Evolutionary conservation across 2,329 filamentous ascomycete species (phyloP).

Genomic region (Aspergillus carbonarius): DNA sequence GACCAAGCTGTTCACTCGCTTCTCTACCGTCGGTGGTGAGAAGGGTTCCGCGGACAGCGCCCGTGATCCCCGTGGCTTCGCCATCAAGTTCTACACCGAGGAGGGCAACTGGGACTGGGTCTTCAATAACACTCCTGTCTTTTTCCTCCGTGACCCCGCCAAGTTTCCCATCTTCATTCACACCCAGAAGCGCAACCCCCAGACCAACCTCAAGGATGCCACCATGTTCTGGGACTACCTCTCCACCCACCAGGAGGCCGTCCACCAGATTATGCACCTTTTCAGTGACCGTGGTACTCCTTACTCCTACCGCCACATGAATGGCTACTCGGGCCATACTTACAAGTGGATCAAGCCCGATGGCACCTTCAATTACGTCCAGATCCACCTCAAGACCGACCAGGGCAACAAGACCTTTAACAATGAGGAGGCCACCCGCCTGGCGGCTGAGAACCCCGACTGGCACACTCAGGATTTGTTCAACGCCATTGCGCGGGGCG

Average conservation of each 20-base stretch:
- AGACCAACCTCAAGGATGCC: conserved; percentile 67
- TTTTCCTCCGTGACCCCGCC: conserved; percentile 71
- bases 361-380: conserved; percentile 64
- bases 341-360: conserved; percentile 67
- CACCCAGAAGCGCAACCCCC: conserved; percentile 71
- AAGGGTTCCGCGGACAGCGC: conserved; percentile 69
- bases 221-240: conserved; percentile 70
- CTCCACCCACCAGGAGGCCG: conserved; percentile 60
- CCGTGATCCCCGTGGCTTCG: conserved; percentile 70
- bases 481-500: conserved; percentile 60
- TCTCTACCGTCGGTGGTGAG: conserved; percentile 75
- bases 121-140: conserved; percentile 71
- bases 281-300: conserved; percentile 67
- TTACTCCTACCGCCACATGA: conserved; percentile 65
- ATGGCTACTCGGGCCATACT: conserved; percentile 67
- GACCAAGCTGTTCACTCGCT: conserved; percentile 65
- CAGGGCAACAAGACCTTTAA: conserved; percentile 62
- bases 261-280: conserved; percentile 65
- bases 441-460: conserved; percentile 61
- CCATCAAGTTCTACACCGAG: conserved; percentile 70
- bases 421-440: conserved; percentile 55
- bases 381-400: conserved; percentile 64
- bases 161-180: conserved; percentile 75
- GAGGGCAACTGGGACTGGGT: conserved; percentile 75
- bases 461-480: conserved; percentile 64